These are phyloP conservation scores for Sporothrix globosa DNA, from an alignment of 2,329 filamentous ascomycete genomes.

Conservation along the genomic window DNA sequence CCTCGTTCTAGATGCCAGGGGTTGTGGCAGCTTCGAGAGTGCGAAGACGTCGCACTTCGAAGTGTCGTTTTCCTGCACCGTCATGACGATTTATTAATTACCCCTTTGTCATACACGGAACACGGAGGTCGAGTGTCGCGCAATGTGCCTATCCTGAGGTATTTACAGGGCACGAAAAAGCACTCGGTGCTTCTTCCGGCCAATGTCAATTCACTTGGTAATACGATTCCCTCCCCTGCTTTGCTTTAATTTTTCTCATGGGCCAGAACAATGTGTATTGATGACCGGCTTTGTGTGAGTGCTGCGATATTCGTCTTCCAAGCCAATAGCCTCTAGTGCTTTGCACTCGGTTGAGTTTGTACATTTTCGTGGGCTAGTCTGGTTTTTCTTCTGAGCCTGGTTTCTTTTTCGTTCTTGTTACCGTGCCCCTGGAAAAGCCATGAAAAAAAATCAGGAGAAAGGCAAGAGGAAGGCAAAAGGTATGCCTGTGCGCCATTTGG, in stretches of 20 bases:
- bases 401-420: not conserved
- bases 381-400: not conserved
- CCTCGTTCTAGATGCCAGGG: conserved; percentile 20
- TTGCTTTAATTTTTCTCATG: not conserved
- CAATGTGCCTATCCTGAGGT: conserved; percentile 11
- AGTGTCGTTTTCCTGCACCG: conserved; percentile 13
- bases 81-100: not conserved
- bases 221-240: not conserved
- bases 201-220: not conserved
- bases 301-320: too few species aligned
- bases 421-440: not conserved
- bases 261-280: too few species aligned
- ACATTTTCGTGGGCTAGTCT: conserved; percentile 12
- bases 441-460: not conserved
- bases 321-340: not conserved
- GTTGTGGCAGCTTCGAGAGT: not conserved
- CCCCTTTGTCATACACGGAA: not conserved
- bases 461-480: not conserved
- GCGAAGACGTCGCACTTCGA: not conserved
- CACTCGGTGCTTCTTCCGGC: not conserved
- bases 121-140: conserved; percentile 10
- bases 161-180: conserved; percentile 3
- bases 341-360: conserved; percentile 18
- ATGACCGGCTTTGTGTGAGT: too few species aligned
- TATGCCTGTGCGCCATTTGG: not conserved